phyloP scores from a whole-genome alignment of 2,329 filamentous ascomycete genomes.

The Gnomoniopsis sp. region DNA sequence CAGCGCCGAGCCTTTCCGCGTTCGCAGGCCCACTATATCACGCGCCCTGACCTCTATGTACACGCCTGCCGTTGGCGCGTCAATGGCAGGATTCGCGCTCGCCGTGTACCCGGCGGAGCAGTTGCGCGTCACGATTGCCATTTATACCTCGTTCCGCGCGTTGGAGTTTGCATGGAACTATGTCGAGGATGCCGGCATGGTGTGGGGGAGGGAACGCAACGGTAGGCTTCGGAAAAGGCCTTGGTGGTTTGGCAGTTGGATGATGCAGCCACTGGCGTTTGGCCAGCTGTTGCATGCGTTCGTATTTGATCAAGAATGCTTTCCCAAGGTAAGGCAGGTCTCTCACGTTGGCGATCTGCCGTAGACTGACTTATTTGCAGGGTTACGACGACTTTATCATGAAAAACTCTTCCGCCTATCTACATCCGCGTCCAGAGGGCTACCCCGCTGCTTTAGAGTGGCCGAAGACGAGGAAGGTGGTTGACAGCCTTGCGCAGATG shows the following conservation, averaged over 20 bases:
- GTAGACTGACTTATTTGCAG: slow-evolving; percentile 13
- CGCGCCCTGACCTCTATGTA: slow-evolving; percentile 75
- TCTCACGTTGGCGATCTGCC: not conserved
- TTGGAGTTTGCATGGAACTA: slow-evolving; percentile 86
- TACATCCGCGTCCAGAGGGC: slow-evolving; percentile 67
- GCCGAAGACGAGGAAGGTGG: slow-evolving; percentile 72
- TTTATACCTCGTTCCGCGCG: slow-evolving; percentile 77
- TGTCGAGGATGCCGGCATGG: slow-evolving; percentile 68
- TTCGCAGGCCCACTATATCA: slow-evolving; percentile 75
- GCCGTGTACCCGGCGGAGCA: slow-evolving; percentile 66
- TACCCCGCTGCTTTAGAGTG: slow-evolving; percentile 67
- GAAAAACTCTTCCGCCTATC: slow-evolving; percentile 73
- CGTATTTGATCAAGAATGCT: slow-evolving; percentile 73
- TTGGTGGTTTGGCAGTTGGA: slow-evolving; percentile 82
- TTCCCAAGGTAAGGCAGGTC: slow-evolving; percentile 50
- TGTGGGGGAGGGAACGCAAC: slow-evolving; percentile 57
- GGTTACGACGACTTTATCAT: slow-evolving; percentile 52
- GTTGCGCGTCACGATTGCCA: slow-evolving; percentile 73
- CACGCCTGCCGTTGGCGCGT: slow-evolving; percentile 87
- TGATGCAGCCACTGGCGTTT: slow-evolving; percentile 72
- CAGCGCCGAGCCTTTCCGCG: slow-evolving; percentile 76
- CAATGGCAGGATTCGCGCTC: slow-evolving; percentile 78
- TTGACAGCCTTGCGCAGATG: slow-evolving; percentile 79
- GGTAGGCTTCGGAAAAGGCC: slow-evolving; percentile 60
- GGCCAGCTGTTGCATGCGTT: slow-evolving; percentile 75